Evolutionary conservation across 768 basidiomycete species (phyloP), one percentile per base, ranked within the genome.

Genomic region (Astraeus odoratus): DNA sequence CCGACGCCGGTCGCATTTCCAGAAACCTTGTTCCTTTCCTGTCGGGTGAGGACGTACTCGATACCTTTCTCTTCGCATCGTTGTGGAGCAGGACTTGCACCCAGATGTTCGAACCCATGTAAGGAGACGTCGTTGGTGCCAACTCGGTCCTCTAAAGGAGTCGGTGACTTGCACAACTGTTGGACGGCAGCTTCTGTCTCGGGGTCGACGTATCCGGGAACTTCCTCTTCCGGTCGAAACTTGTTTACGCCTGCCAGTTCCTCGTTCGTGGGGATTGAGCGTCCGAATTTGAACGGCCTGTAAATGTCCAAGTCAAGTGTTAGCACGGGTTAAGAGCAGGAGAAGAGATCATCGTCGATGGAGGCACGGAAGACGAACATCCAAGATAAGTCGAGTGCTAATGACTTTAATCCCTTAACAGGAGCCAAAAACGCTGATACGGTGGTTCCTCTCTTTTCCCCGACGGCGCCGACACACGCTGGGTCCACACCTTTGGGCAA

Each of bases 211-310:
- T 53, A 52, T 39, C 51, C 51, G 15, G 30, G 29, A 33, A 44
- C 8, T 24, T 56, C 58, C 5, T 46, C 52, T 30, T 37, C 51
- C 3, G 30, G 34, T 19, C 37, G 47, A 31, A 54, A 50, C n/a
- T 52, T 29, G 30, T 42, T 51, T 8, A 65, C 42, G 30, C 44
- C 41, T 19, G 46, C 43, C n/a, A 63, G 57, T n/a, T 63, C 61
- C 36, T 64, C 63, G 16, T 64, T 48, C 4, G 65, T 63, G 18
- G 65, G 63, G 7, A 67, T 56, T 8, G 43, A 42, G 39, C 53
- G 55, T 18, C 69, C 63, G 9, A 67, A 66, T 15, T 70, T 76
- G 54, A 80, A 81, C 4, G 80, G 73, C 37, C 81, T 66, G 39
- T 13, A 13, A 31, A 47, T 39, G n/a, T n/a, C n/a, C n/a, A 16